Evolutionary conservation across 2,329 filamentous ascomycete species (phyloP).

Genomic region (Pyrenophora graminea): DNA sequence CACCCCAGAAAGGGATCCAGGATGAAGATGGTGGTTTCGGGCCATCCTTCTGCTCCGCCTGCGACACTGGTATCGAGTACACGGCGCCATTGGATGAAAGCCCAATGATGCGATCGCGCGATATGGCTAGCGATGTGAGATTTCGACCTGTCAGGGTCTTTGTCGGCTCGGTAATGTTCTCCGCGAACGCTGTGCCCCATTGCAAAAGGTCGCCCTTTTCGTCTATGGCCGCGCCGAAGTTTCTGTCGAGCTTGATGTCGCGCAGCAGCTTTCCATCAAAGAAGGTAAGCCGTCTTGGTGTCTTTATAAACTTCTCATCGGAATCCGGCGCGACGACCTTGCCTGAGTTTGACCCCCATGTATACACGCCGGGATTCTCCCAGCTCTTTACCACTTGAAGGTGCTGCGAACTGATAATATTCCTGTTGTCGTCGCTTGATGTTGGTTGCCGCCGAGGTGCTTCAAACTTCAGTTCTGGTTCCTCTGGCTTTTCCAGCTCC

Average conservation of each 20-base stretch:
- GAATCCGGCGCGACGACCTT: constrained; percentile 85
- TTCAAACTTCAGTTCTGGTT: constrained; percentile 69
- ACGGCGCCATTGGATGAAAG: constrained; percentile 75
- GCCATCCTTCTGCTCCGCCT: constrained; percentile 69
- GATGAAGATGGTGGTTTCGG: constrained; percentile 66
- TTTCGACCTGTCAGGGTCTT: constrained; percentile 81
- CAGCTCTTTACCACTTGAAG: constrained; percentile 82
- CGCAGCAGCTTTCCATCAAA: constrained; percentile 85
- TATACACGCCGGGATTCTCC: constrained; percentile 85
- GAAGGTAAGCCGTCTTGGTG: constrained; percentile 74
- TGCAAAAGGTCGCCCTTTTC: constrained; percentile 88
- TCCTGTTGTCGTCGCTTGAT: constrained; percentile 73
- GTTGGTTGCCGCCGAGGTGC: constrained; percentile 59
- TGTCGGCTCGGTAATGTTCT: constrained; percentile 65
- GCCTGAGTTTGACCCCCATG: constrained; percentile 88
- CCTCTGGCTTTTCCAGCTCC: constrained; percentile 53
- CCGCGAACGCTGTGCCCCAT: constrained; percentile 82
- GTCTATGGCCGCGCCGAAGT: constrained; percentile 83
- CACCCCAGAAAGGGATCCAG: constrained; percentile 77
- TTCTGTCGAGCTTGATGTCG: constrained; percentile 81
- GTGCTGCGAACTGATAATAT: constrained; percentile 82
- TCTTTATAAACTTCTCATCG: constrained; percentile 76
- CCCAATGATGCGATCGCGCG: constrained; percentile 80
- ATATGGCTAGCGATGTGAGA: constrained; percentile 74
- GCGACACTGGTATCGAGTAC: constrained; percentile 81